Base-by-base conservation (phyloP, 1,284 basidiomycete genomes). In the Tetrapyrgos nigripes region DNA sequence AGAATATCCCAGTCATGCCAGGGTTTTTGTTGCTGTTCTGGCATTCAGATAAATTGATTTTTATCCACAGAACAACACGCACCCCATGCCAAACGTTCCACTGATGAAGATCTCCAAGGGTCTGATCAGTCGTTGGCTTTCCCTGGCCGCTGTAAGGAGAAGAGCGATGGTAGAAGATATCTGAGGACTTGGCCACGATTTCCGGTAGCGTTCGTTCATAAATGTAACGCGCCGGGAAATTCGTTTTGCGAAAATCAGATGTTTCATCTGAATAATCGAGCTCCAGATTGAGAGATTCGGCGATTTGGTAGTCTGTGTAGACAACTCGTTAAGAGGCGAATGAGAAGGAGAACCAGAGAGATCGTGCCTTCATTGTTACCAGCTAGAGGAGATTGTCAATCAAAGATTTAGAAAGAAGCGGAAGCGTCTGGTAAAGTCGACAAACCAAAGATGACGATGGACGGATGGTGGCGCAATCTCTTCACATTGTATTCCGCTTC, bases 1-100 rank as follows among this genome's bases (percentile, higher is more conserved):
- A 96, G 83, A 51, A 85, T 86, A 68, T 94, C 92, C 91, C 93
- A 96, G 64, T 94, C 91, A 61, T 92, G 86, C 92, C 94, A 97
- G 1, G 92, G 87, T 68, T 95, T 90, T 71, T 96, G 93, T 1
- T 78, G 73, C 10, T 10, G n/a, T 26, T 31, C 3, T 21, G 33
- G 13, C 27, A 26, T 31, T 33, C 49, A 57, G 55, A 50, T 26
- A 48, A 50, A 40, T 3, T n/a, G 4, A n/a, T 51, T 43, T 50
- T 11, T n/a, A 11, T 17, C 37, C 37, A 40, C 5, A n/a, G 6
- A 40, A n/a, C 19, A 40, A 40, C 6, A 40, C 28, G 62, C 55
- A 37, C 85, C 40, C 91, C 91, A 70, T 96, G 94, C 94, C 94
- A 96, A 3, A 96, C 93, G 69, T 95, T 94, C 91, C 89, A 58